Evolutionary conservation across 208 protist species (phyloP).

Genomic region (Acanthamoeba lenticulata): DNA sequence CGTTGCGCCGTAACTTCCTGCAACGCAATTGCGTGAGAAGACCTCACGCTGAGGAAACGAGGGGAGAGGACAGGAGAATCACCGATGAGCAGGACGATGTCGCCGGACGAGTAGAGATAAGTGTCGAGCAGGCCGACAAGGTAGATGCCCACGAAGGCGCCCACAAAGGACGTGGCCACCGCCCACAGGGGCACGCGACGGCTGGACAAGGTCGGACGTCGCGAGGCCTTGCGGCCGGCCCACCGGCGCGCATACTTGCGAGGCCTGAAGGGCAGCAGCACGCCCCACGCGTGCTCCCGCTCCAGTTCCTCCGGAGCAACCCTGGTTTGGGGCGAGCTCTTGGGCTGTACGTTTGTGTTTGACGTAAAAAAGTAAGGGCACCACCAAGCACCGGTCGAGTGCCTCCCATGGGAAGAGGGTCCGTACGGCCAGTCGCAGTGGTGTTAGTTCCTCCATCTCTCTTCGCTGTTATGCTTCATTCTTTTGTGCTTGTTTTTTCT

Average conservation of each 20-base stretch:
- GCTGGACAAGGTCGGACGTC: not conserved
- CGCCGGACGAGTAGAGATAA: not conserved
- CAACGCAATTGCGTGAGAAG: not conserved
- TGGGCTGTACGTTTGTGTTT: no score
- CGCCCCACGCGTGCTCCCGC: not conserved
- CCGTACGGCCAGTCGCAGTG: no score
- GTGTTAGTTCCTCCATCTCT: no score
- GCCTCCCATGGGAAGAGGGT: no score
- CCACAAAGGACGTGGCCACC: not conserved
- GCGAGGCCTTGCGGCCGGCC: not conserved
- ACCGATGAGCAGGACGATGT: conserved; percentile 19
- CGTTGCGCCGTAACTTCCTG: conserved; percentile 4
- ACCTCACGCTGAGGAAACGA: not conserved
- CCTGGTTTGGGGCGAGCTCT: no score
- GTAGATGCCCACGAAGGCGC: conserved; percentile 3
- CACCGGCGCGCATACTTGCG: not conserved
- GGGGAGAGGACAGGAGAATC: not conserved
- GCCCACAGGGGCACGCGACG: not conserved
- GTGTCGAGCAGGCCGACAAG: conserved; percentile 7
- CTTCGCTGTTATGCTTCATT: no score
- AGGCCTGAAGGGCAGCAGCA: not conserved
- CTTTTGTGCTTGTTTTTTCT: no score
- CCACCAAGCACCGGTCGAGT: no score
- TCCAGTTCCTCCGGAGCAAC: no score
- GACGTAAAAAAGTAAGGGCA: no score